Evolutionary conservation across 768 basidiomycete species (phyloP).

Genomic region (Rhizopogon salebrosus): DNA sequence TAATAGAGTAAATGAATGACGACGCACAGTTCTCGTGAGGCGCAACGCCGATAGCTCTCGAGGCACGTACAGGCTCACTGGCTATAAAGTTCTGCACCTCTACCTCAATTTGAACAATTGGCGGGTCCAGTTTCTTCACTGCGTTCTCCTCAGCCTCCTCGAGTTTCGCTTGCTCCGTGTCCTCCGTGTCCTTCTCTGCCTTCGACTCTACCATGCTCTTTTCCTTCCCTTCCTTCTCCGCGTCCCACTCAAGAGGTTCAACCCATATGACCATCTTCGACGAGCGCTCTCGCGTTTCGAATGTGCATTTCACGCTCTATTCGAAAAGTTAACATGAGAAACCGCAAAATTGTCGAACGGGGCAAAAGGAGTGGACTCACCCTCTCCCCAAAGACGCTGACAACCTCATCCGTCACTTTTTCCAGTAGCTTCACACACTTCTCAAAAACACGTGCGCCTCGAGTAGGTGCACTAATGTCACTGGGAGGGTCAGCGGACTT

Average conservation of each 20-base stretch:
- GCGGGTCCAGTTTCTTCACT: constrained; percentile 13
- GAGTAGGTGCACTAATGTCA: constrained; percentile 2
- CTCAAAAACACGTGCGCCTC: constrained; percentile 73
- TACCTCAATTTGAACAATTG: constrained; percentile 59
- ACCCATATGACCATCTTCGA: constrained; percentile 59
- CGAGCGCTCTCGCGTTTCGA: constrained; percentile 47
- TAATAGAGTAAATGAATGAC: background rate
- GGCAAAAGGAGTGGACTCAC: constrained; percentile 33
- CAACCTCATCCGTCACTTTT: constrained; percentile 51
- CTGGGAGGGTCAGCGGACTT: constrained; percentile 20
- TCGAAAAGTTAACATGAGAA: background rate
- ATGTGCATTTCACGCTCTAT: constrained; percentile 54
- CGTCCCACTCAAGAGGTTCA: constrained; percentile 49
- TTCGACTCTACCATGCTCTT: background rate
- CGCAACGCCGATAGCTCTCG: constrained; percentile 28
- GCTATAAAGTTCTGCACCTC: constrained; percentile 40
- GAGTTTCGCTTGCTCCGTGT: background rate
- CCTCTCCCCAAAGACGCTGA: constrained; percentile 56
- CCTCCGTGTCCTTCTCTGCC: constrained; percentile 1
- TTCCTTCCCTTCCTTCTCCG: constrained; percentile 26
- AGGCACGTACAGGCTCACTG: constrained; percentile 29
- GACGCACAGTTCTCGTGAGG: constrained; percentile 7
- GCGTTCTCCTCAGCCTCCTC: background rate
- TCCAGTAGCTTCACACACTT: constrained; percentile 73
- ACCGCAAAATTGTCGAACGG: background rate